Percentiles rank a stretch among this genome's conserved stretches.
These are phyloP conservation scores for Aspergillus intermedius DNA, from an alignment of 2,329 filamentous ascomycete genomes.

Conservation along the genomic window DNA sequence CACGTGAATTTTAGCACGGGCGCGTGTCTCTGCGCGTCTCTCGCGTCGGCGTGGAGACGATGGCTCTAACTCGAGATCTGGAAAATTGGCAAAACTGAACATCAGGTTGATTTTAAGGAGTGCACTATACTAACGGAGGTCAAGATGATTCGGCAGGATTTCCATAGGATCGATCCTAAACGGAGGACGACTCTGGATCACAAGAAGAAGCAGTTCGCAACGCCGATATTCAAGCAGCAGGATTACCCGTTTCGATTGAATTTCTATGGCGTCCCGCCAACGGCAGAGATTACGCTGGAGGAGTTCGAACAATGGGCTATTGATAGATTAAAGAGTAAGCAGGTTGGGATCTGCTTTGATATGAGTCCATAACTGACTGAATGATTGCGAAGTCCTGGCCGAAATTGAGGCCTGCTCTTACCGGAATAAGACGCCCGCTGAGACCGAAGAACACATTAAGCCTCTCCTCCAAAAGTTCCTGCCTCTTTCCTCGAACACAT, in stretches of 20 bases:
- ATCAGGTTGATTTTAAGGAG: neutral
- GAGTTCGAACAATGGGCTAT: slow-evolving; percentile 99
- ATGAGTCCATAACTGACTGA: neutral
- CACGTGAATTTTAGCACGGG: slow-evolving; percentile 6
- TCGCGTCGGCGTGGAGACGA: slow-evolving; percentile 18
- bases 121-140: neutral
- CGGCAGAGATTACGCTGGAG: slow-evolving; percentile 88
- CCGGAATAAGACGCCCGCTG: slow-evolving; percentile 76
- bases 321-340: slow-evolving; percentile 70
- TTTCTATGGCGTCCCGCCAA: slow-evolving; percentile 83
- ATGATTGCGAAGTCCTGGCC: slow-evolving; percentile 27
- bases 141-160: slow-evolving; percentile 41
- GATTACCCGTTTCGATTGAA: slow-evolving; percentile 83
- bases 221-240: slow-evolving; percentile 66
- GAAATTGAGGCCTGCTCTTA: slow-evolving; percentile 85
- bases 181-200: slow-evolving; percentile 68
- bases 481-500: slow-evolving; percentile 69
- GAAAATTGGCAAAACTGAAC: neutral
- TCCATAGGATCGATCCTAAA: slow-evolving; percentile 53
- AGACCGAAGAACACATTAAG: slow-evolving; percentile 78
- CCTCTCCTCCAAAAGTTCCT: slow-evolving; percentile 82
- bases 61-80: neutral
- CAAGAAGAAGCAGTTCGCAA: slow-evolving; percentile 81
- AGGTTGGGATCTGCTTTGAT: neutral
- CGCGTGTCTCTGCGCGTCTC: slow-evolving; percentile 8